Conservation (phyloP, 805 yeast species). For the Wickerhamiella occidentalis region DNA sequence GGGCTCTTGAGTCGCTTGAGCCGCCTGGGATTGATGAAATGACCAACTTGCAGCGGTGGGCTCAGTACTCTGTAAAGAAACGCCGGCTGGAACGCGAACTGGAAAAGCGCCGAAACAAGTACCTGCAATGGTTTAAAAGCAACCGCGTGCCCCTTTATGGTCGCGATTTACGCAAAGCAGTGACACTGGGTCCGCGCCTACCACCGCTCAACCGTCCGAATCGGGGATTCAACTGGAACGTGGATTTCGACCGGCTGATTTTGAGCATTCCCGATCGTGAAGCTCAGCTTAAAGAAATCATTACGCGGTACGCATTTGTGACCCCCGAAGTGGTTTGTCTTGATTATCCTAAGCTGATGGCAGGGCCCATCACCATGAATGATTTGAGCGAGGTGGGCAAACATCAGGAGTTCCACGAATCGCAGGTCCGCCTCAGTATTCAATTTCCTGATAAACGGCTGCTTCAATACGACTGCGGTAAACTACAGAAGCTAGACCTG, state of each 20-base stretch:
- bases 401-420: conserved; percentile 54
- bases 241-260: conserved; percentile 17
- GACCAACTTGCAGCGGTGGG: conserved; percentile 37
- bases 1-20: background rate
- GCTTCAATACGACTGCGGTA: conserved; percentile 93
- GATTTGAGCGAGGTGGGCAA: conserved; percentile 15
- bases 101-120: conserved; percentile 41
- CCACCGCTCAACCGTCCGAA: conserved; percentile 5
- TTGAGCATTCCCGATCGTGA: conserved; percentile 26
- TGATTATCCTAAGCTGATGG: conserved; percentile 37
- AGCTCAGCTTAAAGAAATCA: conserved; percentile 33
- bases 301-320: conserved; percentile 70
- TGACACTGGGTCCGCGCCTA: conserved; percentile 23
- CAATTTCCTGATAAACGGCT: conserved; percentile 94
- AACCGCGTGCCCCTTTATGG: conserved; percentile 59
- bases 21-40: conserved; percentile 8
- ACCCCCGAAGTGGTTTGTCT: conserved; percentile 78
- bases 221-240: conserved; percentile 15
- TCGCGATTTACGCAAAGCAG: conserved; percentile 36
- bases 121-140: conserved; percentile 57
- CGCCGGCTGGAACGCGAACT: conserved; percentile 43
- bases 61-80: conserved; percentile 41
- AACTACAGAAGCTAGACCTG: conserved; percentile 70
- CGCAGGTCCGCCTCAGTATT: conserved; percentile 77
- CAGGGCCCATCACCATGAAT: conserved; percentile 15